Evolutionary conservation across 306 rosid species (phyloP).

Genomic region (Pachyrhizus erosus): DNA sequence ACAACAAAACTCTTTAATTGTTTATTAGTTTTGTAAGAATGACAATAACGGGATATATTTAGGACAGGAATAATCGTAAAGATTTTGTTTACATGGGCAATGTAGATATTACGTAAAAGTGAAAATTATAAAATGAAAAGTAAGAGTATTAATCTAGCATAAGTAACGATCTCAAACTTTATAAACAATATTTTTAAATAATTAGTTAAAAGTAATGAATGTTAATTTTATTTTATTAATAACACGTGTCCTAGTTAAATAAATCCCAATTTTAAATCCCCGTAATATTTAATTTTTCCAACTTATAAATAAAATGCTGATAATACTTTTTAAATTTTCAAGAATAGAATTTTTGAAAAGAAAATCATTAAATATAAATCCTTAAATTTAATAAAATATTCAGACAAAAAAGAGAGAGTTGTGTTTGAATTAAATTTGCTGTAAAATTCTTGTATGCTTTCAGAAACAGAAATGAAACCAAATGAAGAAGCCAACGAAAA

Average conservation of each 20-base stretch:
- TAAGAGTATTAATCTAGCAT: no score
- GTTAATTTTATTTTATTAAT: neutral
- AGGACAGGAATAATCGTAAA: neutral
- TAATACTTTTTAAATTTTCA: neutral
- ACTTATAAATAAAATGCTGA: neutral
- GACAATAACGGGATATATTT: neutral
- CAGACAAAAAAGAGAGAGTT: neutral
- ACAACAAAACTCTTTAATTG: neutral
- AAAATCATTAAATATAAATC: neutral
- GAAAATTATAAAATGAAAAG: neutral
- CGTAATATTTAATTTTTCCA: neutral
- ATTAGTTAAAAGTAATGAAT: neutral
- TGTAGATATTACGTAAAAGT: neutral
- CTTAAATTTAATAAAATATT: neutral
- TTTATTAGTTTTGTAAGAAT: neutral
- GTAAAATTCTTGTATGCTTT: neutral
- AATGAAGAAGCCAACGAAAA: slow-evolving; percentile 56
- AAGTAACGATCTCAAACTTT: no score
- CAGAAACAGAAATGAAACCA: neutral
- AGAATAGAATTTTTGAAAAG: neutral
- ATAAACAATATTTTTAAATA: neutral
- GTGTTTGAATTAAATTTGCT: neutral
- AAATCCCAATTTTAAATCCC: neutral
- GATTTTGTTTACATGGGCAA: neutral
- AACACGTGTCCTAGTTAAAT: neutral